A percentile compares a stretch with the other conserved stretches of the same genome.
Evolutionary conservation across 1,139 yeast species (phyloP).

Genomic region (Sugiyamaella pinicola): DNA sequence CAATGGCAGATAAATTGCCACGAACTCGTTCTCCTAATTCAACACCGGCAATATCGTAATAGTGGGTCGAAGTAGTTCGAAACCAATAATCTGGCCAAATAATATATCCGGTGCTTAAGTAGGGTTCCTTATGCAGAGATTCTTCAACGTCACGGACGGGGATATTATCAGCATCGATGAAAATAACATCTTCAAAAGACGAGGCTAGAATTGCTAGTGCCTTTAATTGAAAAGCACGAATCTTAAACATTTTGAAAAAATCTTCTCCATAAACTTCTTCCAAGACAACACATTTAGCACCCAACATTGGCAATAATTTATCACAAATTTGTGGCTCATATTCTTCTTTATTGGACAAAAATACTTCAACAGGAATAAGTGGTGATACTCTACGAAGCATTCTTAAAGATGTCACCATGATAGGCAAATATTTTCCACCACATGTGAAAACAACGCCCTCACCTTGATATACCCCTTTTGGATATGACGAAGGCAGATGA

Average conservation of each 20-base stretch:
- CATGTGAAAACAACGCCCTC: slow-evolving; percentile 82
- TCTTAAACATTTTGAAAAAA: slow-evolving; percentile 17
- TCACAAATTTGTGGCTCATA: slow-evolving; percentile 71
- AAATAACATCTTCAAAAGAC: slow-evolving; percentile 71
- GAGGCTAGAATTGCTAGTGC: slow-evolving; percentile 72
- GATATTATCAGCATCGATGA: slow-evolving; percentile 74
- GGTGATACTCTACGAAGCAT: slow-evolving; percentile 66
- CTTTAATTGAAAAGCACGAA: slow-evolving; percentile 71
- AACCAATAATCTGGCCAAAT: slow-evolving; percentile 85
- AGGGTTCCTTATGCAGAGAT: slow-evolving; percentile 58
- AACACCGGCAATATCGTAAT: slow-evolving; percentile 62
- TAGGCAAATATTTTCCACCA: slow-evolving; percentile 77
- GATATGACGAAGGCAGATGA: slow-evolving; percentile 48
- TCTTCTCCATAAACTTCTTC: slow-evolving; percentile 19
- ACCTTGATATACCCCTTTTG: slow-evolving; percentile 45
- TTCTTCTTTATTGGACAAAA: slow-evolving; percentile 71
- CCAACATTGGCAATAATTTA: slow-evolving; percentile 61
- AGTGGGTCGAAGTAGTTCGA: slow-evolving; percentile 66
- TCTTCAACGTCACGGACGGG: slow-evolving; percentile 60
- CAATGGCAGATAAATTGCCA: slow-evolving; percentile 35
- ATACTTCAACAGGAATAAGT: slow-evolving; percentile 71
- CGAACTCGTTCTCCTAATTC: slow-evolving; percentile 48
- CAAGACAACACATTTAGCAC: slow-evolving; percentile 50
- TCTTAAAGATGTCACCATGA: slow-evolving; percentile 65
- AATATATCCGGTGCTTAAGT: slow-evolving; percentile 57